Evolutionary conservation across 148 eudicot genomes (phyloP).

Genomic region (Chenopodium formosanum): DNA sequence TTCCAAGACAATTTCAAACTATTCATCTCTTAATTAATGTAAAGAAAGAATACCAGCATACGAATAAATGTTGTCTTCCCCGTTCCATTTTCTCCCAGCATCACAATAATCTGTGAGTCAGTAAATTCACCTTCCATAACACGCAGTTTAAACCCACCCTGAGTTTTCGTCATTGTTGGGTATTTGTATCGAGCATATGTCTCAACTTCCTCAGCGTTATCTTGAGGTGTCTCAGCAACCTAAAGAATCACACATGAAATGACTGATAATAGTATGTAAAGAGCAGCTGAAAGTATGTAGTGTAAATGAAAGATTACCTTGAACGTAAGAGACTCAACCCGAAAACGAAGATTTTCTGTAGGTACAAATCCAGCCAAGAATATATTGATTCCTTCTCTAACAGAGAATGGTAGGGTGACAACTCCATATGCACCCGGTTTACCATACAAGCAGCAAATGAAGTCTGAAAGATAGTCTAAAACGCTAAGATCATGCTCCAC

Average conservation of each 20-base stretch:
- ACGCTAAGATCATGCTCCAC: conserved; percentile 98
- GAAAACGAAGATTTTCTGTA: conserved; percentile 84
- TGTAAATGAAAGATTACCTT: conserved; percentile 47
- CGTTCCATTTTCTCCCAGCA: conserved; percentile 97
- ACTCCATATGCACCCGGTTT: conserved; percentile 97
- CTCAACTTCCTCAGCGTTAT: conserved; percentile 79
- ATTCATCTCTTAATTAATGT: background rate
- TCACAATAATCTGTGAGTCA: conserved; percentile 88
- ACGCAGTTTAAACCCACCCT: conserved; percentile 75
- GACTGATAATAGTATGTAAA: background rate
- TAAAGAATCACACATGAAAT: conserved; percentile 26
- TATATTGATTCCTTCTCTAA: conserved; percentile 93
- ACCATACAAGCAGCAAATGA: conserved; percentile 93
- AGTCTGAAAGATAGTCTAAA: conserved; percentile 89
- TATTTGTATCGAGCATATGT: conserved; percentile 84
- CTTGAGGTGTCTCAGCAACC: conserved; percentile 97
- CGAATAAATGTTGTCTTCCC: conserved; percentile 94
- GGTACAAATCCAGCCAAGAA: conserved; percentile 95
- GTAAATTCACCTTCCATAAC: conserved; percentile 89
- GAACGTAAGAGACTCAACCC: conserved; percentile 90
- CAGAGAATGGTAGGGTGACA: conserved; percentile 96
- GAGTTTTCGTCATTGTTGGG: conserved; percentile 85
- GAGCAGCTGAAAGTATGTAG: background rate
- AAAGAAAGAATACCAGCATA: conserved; percentile 61
- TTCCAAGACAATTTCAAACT: background rate